Evolutionary conservation across 1,284 basidiomycete species (phyloP), one percentile per base, ranked within the genome.

Genomic region (Xanthoconium separans): DNA sequence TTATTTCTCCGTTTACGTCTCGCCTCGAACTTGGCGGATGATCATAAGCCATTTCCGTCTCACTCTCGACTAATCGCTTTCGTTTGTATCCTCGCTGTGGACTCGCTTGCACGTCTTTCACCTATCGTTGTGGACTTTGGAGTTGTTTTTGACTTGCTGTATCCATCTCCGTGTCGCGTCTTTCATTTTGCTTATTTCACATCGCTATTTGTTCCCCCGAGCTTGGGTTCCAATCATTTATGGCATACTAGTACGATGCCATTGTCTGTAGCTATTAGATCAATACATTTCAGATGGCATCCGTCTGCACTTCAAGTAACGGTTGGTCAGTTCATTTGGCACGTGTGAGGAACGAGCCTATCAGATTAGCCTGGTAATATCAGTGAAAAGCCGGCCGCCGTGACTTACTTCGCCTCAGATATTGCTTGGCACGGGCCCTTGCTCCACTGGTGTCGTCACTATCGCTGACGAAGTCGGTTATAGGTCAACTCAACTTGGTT

Each of bases 1-100:
- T 42, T 66, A 64, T 58, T 30, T 22, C 33, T 61, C 62, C 22
- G 65, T 52, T 46, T 61, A 65, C 37, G 11, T 30, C 29, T n/a
- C 16, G 45, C 46, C 8, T 24, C 47, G 58, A 50, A 67, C 54
- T 44, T 47, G 40, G 44, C 31, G 65, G 54, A 63, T 53, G 40
- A 49, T 52, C 52, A 50, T 62, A 36, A 43, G 42, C 47, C 40
- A 40, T 29, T 36, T 40, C 16, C 7, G 24, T 44, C 20, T 46
- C 20, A 5, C 33, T 54, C 27, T 46, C 30, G 27, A 39, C 34
- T 45, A 24, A 45, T 37, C 13, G 47, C 33, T 50, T 52, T 55
- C 48, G 24, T 52, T 22, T 66, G 53, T 52, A 60, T 57, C 41
- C 9, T 50, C 2, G 29, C 42, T 46, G 36, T 61, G 55, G 53